phyloP scores from a whole-genome alignment of 257 asterid genomes.

The Linderniella brevidens region DNA sequence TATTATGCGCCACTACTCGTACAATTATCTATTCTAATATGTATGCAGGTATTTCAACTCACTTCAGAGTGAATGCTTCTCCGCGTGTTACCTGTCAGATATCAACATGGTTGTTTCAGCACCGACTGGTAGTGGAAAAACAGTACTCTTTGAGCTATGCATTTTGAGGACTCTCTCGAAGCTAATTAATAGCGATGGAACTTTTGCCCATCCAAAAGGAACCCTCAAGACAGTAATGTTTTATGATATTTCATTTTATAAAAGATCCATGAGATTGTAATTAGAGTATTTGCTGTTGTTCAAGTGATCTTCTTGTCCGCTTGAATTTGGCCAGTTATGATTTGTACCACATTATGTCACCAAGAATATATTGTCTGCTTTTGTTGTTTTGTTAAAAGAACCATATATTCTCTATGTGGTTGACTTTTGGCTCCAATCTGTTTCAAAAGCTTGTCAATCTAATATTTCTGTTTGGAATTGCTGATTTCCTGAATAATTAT shows the following conservation, averaged over 20 bases:
- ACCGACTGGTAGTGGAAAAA: constrained; percentile 98
- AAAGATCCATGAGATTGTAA: neutral
- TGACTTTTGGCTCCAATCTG: no score
- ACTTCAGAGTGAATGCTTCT: constrained; percentile 90
- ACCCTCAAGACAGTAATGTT: constrained; percentile 68
- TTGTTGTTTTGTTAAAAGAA: no score
- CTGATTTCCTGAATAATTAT: constrained; percentile 4
- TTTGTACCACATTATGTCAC: no score
- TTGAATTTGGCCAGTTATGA: no score
- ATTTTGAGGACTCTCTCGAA: constrained; percentile 87
- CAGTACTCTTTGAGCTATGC: constrained; percentile 90
- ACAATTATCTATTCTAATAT: constrained; percentile 1
- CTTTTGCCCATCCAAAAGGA: constrained; percentile 50
- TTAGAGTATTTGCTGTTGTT: no score
- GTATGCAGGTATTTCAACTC: constrained; percentile 76
- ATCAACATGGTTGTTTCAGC: constrained; percentile 94
- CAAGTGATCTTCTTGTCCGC: no score
- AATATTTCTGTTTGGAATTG: no score
- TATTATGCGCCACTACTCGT: neutral
- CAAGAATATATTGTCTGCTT: no score
- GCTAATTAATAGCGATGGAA: constrained; percentile 50
- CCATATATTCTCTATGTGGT: no score
- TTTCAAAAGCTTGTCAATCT: no score
- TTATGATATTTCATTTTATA: constrained; percentile 8
- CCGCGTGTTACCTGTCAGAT: constrained; percentile 70